phyloP scores from a whole-genome alignment of 192 early-diverging fungal genomes.

The Phycomyces blakesleeanus region DNA sequence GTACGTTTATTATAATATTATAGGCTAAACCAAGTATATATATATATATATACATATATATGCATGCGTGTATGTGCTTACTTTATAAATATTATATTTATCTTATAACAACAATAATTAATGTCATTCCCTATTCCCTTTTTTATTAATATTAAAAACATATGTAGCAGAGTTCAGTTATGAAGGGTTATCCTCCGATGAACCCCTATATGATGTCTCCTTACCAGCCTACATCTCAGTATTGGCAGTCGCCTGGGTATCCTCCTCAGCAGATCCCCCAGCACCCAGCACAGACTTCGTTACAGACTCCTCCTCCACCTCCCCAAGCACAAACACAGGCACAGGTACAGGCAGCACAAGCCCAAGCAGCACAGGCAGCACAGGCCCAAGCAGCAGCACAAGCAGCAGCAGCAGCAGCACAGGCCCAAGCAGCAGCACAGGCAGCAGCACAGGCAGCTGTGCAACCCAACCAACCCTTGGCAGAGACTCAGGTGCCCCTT shows the following conservation, averaged over 20 bases:
- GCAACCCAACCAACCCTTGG: background rate
- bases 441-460: too few relatives aligned
- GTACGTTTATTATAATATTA: slow-evolving; percentile 19
- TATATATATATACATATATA: too few relatives aligned
- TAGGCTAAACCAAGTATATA: too few relatives aligned
- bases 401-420: background rate
- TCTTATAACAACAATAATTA: too few relatives aligned
- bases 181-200: slow-evolving; percentile 33
- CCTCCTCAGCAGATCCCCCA: background rate
- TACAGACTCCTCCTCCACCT: background rate
- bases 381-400: background rate
- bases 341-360: too few relatives aligned
- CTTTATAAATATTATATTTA: too few relatives aligned
- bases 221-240: background rate
- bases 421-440: background rate
- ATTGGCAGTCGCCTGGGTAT: background rate
- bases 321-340: background rate
- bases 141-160: too few relatives aligned
- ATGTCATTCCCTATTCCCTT: too few relatives aligned
- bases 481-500: background rate
- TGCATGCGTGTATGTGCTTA: too few relatives aligned
- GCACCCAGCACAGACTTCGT: background rate
- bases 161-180: slow-evolving; percentile 6
- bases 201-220: slow-evolving; percentile 28
- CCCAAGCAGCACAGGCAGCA: background rate